These are phyloP conservation scores for Colletotrichum caudatum DNA, from an alignment of 2,329 filamentous ascomycete species.

Conservation along the genomic window DNA sequence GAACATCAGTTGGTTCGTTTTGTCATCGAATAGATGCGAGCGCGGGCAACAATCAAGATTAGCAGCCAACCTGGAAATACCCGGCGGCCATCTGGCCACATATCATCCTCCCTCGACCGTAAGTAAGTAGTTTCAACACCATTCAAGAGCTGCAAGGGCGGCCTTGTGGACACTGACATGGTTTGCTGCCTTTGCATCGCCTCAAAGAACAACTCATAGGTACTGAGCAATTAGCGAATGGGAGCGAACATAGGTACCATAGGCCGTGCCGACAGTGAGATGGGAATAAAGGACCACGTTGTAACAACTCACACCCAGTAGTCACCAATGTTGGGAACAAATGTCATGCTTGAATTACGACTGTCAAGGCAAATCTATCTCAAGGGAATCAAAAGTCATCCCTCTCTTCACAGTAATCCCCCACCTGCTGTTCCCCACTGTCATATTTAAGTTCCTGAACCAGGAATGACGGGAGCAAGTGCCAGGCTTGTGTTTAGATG, in stretches of 20 bases:
- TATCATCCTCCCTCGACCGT: background rate
- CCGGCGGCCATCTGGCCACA: background rate
- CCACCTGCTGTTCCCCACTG: conserved; percentile 50
- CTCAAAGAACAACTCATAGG: background rate
- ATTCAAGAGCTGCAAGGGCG: background rate
- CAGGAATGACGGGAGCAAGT: conserved; percentile 44
- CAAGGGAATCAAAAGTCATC: conserved; percentile 50
- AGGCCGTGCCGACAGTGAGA: background rate
- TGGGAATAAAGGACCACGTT: background rate
- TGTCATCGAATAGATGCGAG: background rate
- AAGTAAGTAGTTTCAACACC: background rate
- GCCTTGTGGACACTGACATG: background rate
- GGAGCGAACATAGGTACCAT: background rate
- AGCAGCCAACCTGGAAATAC: background rate
- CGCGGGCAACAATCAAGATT: background rate
- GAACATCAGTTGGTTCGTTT: background rate
- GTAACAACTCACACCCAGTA: background rate
- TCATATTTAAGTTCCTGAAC: conserved; percentile 27
- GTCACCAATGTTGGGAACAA: conserved; percentile 43
- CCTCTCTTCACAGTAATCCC: conserved; percentile 49
- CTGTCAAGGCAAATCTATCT: conserved; percentile 45
- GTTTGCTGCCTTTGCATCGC: background rate
- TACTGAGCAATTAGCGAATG: background rate
- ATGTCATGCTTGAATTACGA: conserved; percentile 52
- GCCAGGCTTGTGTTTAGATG: conserved; percentile 53